Conservation (phyloP, 139 green algal species). For the Mesostigma viride region DNA sequence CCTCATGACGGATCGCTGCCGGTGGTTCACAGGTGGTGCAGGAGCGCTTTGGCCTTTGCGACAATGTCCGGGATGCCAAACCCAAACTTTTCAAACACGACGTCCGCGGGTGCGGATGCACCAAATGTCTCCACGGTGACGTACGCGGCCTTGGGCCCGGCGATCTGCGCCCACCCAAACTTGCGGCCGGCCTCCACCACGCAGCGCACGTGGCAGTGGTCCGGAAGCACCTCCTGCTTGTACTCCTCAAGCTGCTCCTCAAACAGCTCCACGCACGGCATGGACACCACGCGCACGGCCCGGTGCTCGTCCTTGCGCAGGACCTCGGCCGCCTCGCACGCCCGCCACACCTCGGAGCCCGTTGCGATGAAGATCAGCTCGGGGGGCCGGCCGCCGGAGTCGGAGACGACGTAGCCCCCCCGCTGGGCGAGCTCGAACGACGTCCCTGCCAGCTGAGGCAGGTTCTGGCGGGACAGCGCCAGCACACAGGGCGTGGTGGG, state of each 20-base stretch:
- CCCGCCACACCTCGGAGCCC: slow-evolving; percentile 82
- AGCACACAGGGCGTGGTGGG: slow-evolving; percentile 59
- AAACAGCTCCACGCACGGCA: slow-evolving; percentile 87
- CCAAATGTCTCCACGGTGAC: slow-evolving; percentile 83
- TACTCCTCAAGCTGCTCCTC: slow-evolving; percentile 62
- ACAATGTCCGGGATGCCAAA: slow-evolving; percentile 93
- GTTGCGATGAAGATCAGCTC: slow-evolving; percentile 91
- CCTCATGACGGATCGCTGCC: too few relatives aligned
- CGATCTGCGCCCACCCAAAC: slow-evolving; percentile 78
- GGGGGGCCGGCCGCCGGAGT: slow-evolving; percentile 22
- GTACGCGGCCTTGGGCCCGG: slow-evolving; percentile 50
- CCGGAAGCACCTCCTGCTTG: slow-evolving; percentile 45
- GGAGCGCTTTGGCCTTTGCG: too few relatives aligned
- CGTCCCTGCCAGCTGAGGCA: slow-evolving; percentile 76
- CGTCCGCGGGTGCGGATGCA: slow-evolving; percentile 65
- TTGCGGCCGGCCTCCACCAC: slow-evolving; percentile 74
- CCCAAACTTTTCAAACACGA: slow-evolving; percentile 88
- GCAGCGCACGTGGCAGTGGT: slow-evolving; percentile 51
- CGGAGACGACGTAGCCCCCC: slow-evolving; percentile 80
- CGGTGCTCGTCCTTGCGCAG: slow-evolving; percentile 64
- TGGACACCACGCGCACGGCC: slow-evolving; percentile 82
- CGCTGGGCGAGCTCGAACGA: slow-evolving; percentile 60
- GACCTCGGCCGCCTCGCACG: slow-evolving; percentile 63
- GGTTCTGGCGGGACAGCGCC: slow-evolving; percentile 81
- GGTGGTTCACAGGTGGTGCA: too few relatives aligned